Evolutionary conservation across 345 rosid species (phyloP).

Genomic region (Toxicodendron radicans): DNA sequence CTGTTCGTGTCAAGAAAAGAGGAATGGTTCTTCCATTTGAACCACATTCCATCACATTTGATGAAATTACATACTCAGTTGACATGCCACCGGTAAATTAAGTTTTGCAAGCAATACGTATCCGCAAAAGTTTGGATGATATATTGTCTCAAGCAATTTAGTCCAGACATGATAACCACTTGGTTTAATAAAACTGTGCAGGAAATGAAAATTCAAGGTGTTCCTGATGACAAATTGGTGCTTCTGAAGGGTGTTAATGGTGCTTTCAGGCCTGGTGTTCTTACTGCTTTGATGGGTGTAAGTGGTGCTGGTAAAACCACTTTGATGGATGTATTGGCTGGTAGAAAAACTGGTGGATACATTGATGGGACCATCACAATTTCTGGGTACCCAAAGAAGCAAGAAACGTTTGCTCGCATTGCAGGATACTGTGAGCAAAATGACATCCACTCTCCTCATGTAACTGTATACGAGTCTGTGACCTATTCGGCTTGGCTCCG

Average conservation of each 20-base stretch:
- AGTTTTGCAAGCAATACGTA: background rate
- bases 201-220: conserved; percentile 66
- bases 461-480: conserved; percentile 73
- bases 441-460: conserved; percentile 78
- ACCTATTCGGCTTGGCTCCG: conserved; percentile 83
- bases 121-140: background rate
- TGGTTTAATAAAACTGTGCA: conserved; percentile 20
- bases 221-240: conserved; percentile 56
- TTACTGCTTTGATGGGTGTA: conserved; percentile 79
- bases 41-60: conserved; percentile 43
- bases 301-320: conserved; percentile 92
- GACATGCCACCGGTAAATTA: conserved; percentile 48
- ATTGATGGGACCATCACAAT: conserved; percentile 62
- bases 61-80: conserved; percentile 39
- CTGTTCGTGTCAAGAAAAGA: conserved; percentile 17
- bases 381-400: conserved; percentile 77
- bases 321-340: conserved; percentile 85
- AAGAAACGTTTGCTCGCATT: conserved; percentile 82
- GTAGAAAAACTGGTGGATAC: conserved; percentile 82
- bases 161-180: background rate
- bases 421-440: conserved; percentile 79
- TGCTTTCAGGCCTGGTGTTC: conserved; percentile 82
- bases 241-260: conserved; percentile 75
- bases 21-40: conserved; percentile 55
- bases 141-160: background rate